A percentile compares a stretch with the other conserved stretches of the same genome.
Conservation (phyloP, 805 yeast genomes). For the Candida insectorum region DNA sequence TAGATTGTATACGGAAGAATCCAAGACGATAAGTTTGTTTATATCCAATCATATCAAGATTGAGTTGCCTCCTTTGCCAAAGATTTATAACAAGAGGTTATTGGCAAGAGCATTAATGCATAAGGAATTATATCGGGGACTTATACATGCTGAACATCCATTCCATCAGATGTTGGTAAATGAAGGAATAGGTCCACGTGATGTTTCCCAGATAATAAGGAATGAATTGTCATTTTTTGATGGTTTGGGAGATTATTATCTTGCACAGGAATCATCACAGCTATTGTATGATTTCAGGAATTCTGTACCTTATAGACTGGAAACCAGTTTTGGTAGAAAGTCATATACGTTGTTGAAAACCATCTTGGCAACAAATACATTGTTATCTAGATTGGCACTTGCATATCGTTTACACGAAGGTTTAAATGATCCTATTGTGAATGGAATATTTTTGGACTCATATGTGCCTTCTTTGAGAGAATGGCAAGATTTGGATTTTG, state of each 20-base stretch:
- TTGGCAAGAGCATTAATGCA: constrained; percentile 36
- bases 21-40: constrained; percentile 18
- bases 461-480: constrained; percentile 24
- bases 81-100: constrained; percentile 22
- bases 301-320: constrained; percentile 13
- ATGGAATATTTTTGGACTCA: constrained; percentile 17
- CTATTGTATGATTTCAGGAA: constrained; percentile 26
- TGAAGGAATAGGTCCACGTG: constrained; percentile 17
- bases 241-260: constrained; percentile 39
- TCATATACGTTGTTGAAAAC: constrained; percentile 25
- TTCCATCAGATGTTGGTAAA: constrained; percentile 19
- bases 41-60: constrained; percentile 23
- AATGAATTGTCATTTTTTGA: constrained; percentile 37
- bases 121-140: constrained; percentile 32
- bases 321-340: constrained; percentile 20
- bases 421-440: constrained; percentile 26
- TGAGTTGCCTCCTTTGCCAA: constrained; percentile 32
- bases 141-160: constrained; percentile 23
- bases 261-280: constrained; percentile 35
- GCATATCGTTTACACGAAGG: constrained; percentile 35
- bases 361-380: constrained; percentile 36
- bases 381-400: constrained; percentile 31
- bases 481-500: constrained; percentile 14
- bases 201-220: constrained; percentile 20
- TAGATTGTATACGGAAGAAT: constrained; percentile 16